These are phyloP conservation scores for Boletellus emodensis DNA, from an alignment of 768 basidiomycete species.

Conservation along the genomic window DNA sequence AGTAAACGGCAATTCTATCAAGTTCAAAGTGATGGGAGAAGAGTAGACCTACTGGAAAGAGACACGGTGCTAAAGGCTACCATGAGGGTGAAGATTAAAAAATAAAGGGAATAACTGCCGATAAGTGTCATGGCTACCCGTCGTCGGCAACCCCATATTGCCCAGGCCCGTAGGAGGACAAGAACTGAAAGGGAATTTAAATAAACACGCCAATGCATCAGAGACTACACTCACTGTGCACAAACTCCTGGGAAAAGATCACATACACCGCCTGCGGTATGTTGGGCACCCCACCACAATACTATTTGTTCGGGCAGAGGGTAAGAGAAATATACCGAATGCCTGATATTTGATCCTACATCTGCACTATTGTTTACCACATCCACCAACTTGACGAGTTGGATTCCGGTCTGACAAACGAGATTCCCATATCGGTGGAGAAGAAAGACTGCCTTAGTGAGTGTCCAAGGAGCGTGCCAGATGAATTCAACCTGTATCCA, in stretches of 20 bases:
- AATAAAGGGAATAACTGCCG: conserved; percentile 3
- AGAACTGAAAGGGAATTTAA: no score
- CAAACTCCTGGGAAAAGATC: conserved; percentile 6
- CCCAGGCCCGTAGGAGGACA: no score
- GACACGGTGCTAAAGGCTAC: background rate
- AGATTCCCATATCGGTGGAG: conserved; percentile 18
- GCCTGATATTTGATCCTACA: background rate
- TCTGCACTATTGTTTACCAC: background rate
- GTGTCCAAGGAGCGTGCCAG: conserved; percentile 13
- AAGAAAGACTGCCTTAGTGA: conserved; percentile 8
- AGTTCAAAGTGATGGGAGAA: background rate
- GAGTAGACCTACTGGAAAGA: background rate
- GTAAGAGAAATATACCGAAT: background rate
- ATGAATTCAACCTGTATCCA: conserved; percentile 10
- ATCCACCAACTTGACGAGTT: conserved; percentile 4
- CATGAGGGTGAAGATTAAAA: background rate
- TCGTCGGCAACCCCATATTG: conserved; percentile 13
- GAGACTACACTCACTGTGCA: no score
- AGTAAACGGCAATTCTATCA: no score
- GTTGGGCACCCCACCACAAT: conserved; percentile 2
- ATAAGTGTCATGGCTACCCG: conserved; percentile 1
- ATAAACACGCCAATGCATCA: no score
- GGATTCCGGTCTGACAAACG: conserved; percentile 8
- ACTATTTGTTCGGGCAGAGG: conserved; percentile 1
- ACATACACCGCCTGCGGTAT: background rate